A percentile compares a stretch with the other conserved stretches of the same genome.
phyloP scores from a whole-genome alignment of 139 green algal genomes.

The Nannochloris sp. region DNA sequence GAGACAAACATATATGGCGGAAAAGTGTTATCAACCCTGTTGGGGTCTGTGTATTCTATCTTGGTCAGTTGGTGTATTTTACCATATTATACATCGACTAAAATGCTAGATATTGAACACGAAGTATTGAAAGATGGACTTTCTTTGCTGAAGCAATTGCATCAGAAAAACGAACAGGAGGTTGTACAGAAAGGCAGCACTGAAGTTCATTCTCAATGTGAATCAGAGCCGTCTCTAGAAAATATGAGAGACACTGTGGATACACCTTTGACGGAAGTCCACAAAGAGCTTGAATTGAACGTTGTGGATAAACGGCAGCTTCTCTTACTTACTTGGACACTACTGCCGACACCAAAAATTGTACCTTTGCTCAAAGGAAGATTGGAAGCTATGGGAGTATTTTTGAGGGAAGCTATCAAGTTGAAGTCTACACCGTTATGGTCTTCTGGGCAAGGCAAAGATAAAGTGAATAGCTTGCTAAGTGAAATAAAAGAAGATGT shows the following conservation, averaged over 20 bases:
- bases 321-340: constrained; percentile 13
- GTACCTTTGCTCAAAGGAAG: neutral
- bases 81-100: constrained; percentile 3
- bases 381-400: neutral
- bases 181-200: neutral
- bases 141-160: too few species aligned
- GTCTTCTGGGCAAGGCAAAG: too few species aligned
- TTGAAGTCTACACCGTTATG: neutral
- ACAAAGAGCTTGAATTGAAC: constrained; percentile 13
- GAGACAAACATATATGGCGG: constrained; percentile 7
- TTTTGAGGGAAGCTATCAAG: neutral
- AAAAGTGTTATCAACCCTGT: constrained; percentile 14
- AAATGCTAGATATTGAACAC: constrained; percentile 10
- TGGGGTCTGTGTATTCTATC: constrained; percentile 13
- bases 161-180: too few species aligned
- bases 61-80: constrained; percentile 9
- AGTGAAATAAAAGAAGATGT: neutral
- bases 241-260: neutral
- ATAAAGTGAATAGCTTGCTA: too few species aligned
- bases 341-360: constrained; percentile 11
- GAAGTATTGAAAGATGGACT: neutral
- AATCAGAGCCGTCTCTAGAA: neutral
- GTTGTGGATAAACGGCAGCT: constrained; percentile 10
- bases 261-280: constrained; percentile 3
- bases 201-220: neutral